A percentile compares a stretch with the other conserved stretches of the same genome.
phyloP scores from a whole-genome alignment of 1,284 basidiomycete genomes.

The Entoloma clypeatum region DNA sequence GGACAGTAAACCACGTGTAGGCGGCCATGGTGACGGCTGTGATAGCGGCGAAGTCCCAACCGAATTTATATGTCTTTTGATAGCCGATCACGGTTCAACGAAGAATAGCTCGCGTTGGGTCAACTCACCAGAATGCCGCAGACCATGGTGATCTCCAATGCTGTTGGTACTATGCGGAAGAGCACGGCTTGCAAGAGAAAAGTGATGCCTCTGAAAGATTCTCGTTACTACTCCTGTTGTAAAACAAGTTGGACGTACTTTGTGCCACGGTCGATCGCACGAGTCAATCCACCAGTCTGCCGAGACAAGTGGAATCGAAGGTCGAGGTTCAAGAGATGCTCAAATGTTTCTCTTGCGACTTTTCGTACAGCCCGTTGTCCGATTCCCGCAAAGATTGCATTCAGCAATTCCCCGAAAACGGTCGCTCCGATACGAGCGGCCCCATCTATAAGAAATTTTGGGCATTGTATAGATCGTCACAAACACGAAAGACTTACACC shows the following conservation, averaged over 20 bases:
- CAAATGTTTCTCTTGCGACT: slow-evolving; percentile 92
- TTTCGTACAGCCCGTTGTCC: slow-evolving; percentile 92
- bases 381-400: slow-evolving; percentile 95
- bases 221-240: slow-evolving; percentile 1
- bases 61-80: slow-evolving; percentile 89
- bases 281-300: slow-evolving; percentile 93
- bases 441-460: slow-evolving; percentile 59
- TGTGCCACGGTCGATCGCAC: slow-evolving; percentile 96
- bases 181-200: slow-evolving; percentile 93
- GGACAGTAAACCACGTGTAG: slow-evolving; percentile 97
- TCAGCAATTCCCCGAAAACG: slow-evolving; percentile 88
- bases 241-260: slow-evolving; percentile 52
- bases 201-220: slow-evolving; percentile 77
- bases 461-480: not conserved
- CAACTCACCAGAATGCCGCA: slow-evolving; percentile 87
- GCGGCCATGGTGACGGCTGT: slow-evolving; percentile 83
- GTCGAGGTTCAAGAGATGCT: slow-evolving; percentile 88
- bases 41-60: slow-evolving; percentile 93
- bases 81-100: slow-evolving; percentile 5
- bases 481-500: slow-evolving; percentile 60
- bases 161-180: slow-evolving; percentile 95
- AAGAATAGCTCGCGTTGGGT: not conserved
- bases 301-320: slow-evolving; percentile 90
- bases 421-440: slow-evolving; percentile 87
- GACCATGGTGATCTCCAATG: slow-evolving; percentile 93